Percentiles rank a stretch among this genome's conserved stretches.
Conservation (phyloP, 352 stramenopile species). For the Phytophthora fragariae region DNA sequence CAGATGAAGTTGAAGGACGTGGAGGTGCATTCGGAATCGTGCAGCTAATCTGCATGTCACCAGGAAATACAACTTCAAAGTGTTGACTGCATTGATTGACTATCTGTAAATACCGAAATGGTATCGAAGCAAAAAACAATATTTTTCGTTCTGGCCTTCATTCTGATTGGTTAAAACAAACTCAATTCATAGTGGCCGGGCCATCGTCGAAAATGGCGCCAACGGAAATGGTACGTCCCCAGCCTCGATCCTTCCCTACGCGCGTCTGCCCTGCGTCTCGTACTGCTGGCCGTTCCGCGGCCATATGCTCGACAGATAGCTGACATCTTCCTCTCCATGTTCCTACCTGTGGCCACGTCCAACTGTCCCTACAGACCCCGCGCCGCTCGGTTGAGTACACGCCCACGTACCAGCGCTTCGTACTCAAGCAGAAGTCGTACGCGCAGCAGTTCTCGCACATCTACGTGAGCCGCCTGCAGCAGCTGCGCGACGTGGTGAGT, state of each 20-base stretch:
- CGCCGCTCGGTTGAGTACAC: conserved; percentile 57
- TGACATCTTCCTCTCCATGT: conserved; percentile 22
- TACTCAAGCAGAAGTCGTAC: conserved; percentile 88
- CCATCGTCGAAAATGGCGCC: conserved; percentile 36
- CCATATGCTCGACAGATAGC: conserved; percentile 4
- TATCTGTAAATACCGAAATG: too few relatives aligned
- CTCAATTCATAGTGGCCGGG: too few relatives aligned
- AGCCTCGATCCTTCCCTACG: not conserved
- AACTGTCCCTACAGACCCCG: conserved; percentile 37
- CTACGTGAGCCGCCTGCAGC: conserved; percentile 84
- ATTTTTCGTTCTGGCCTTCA: too few relatives aligned
- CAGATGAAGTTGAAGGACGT: conserved; percentile 44
- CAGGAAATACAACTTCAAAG: too few relatives aligned
- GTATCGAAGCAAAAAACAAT: too few relatives aligned
- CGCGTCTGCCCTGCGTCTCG: not conserved
- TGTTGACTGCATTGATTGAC: too few relatives aligned
- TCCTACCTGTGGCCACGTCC: not conserved
- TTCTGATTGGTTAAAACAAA: too few relatives aligned
- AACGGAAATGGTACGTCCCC: conserved; percentile 29
- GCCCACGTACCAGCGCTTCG: conserved; percentile 65
- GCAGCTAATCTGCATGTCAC: conserved; percentile 21
- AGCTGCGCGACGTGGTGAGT: conserved; percentile 70
- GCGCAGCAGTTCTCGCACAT: conserved; percentile 92
- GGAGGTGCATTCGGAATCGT: conserved; percentile 49
- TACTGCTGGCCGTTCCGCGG: not conserved